Evolutionary conservation across 192 early-diverging fungal species (phyloP).

Genomic region (Powellomyces hirtus): DNA sequence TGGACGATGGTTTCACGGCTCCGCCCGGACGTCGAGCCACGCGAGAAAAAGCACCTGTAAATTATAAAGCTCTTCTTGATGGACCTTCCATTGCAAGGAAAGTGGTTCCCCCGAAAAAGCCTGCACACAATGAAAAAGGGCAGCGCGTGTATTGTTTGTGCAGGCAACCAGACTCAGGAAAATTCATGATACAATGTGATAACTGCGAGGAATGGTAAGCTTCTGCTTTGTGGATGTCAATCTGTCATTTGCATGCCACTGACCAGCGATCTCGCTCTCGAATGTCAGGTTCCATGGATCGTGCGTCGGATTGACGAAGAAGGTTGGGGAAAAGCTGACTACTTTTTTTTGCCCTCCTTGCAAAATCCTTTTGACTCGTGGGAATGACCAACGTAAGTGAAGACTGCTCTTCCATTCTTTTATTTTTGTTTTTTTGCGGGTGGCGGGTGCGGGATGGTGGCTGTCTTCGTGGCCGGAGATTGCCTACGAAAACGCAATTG

Average conservation of each 20-base stretch:
- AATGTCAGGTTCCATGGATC: conserved; percentile 57
- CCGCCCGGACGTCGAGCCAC: conserved; percentile 1
- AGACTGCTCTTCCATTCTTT: too few relatives aligned
- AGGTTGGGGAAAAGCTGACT: conserved; percentile 46
- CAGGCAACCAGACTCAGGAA: conserved; percentile 62
- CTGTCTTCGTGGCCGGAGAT: too few relatives aligned
- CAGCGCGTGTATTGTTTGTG: conserved; percentile 72
- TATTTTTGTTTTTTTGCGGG: too few relatives aligned
- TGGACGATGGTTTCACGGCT: too few relatives aligned
- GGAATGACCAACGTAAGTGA: conserved; percentile 13
- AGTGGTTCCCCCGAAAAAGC: conserved; percentile 37
- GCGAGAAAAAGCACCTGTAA: conserved; percentile 12
- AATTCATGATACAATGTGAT: conserved; percentile 78
- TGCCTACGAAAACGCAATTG: too few relatives aligned
- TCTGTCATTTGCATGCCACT: background rate
- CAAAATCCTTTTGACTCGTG: conserved; percentile 6
- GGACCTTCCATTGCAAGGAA: conserved; percentile 22
- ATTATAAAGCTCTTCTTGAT: conserved; percentile 30
- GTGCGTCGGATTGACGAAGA: conserved; percentile 61
- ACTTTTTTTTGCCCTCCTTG: conserved; percentile 39
- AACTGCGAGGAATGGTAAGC: conserved; percentile 72
- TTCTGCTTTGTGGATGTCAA: too few relatives aligned
- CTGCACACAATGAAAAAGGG: conserved; percentile 38
- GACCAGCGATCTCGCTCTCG: background rate
- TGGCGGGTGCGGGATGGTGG: too few relatives aligned